A percentile compares a stretch with the other conserved stretches of the same genome.
phyloP scores from a whole-genome alignment of 2,329 filamentous ascomycete species.

The Neopestalotiopsis rosae region DNA sequence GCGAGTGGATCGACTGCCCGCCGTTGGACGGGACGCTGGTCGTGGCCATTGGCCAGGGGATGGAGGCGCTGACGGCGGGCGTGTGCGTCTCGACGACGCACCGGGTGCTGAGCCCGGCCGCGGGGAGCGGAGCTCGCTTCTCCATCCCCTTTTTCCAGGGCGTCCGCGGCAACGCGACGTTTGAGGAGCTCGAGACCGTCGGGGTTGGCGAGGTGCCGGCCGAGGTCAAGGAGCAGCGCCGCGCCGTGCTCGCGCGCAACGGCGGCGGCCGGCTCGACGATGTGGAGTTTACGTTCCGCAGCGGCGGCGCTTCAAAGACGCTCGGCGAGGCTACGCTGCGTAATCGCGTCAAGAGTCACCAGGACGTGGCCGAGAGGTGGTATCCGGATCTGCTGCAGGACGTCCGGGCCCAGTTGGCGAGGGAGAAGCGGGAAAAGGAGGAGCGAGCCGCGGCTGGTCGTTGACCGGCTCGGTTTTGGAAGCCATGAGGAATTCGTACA shows the following conservation, averaged over 20 bases:
- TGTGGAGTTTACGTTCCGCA: constrained; percentile 86
- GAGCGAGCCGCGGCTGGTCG: constrained; percentile 19
- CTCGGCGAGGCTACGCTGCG: constrained; percentile 84
- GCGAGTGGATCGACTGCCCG: constrained; percentile 82
- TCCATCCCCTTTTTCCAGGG: constrained; percentile 90
- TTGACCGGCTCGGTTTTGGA: neutral
- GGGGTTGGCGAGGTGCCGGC: constrained; percentile 66
- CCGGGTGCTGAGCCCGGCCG: constrained; percentile 75
- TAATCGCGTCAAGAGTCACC: constrained; percentile 86
- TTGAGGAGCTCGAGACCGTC: constrained; percentile 73
- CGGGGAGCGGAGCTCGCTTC: constrained; percentile 74
- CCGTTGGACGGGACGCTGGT: constrained; percentile 80
- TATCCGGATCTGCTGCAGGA: constrained; percentile 68
- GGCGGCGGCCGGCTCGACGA: constrained; percentile 67
- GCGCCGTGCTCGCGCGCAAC: constrained; percentile 60
- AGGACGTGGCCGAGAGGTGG: constrained; percentile 84
- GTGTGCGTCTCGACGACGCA: constrained; percentile 86
- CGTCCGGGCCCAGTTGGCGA: constrained; percentile 64
- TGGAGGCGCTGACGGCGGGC: constrained; percentile 84
- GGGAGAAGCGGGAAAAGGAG: constrained; percentile 39
- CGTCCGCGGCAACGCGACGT: constrained; percentile 77
- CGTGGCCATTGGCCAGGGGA: constrained; percentile 84
- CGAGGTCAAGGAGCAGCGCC: constrained; percentile 65
- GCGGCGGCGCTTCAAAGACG: constrained; percentile 68
- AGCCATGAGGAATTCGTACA: neutral